phyloP scores from a whole-genome alignment of 2,329 filamentous ascomycete species.

The Fusarium brachygibbosum region DNA sequence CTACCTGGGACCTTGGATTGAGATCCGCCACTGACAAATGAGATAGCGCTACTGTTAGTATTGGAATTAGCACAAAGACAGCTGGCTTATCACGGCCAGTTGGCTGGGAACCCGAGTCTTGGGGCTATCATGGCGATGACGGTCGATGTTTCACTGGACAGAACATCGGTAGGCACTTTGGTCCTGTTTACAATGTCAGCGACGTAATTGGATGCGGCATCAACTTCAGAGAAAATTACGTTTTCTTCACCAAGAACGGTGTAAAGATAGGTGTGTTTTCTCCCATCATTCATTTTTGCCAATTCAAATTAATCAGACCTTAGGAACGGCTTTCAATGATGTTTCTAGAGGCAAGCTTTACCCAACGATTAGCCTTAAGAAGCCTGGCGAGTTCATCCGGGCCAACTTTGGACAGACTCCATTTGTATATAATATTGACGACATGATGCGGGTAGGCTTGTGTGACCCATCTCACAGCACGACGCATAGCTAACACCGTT shows the following conservation, averaged over 20 bases:
- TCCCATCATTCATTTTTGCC: background rate
- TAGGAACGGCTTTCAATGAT: constrained; percentile 77
- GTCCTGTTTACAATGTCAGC: constrained; percentile 66
- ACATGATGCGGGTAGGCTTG: constrained; percentile 77
- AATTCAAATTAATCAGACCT: constrained; percentile 44
- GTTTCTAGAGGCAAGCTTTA: constrained; percentile 74
- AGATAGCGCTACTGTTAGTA: constrained; percentile 69
- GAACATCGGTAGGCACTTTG: constrained; percentile 69
- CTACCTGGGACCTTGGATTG: background rate
- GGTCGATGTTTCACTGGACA: constrained; percentile 71
- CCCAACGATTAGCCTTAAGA: constrained; percentile 75
- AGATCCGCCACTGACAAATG: constrained; percentile 11
- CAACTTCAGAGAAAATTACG: constrained; percentile 73
- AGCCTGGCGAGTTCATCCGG: constrained; percentile 70
- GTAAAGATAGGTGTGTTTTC: constrained; percentile 63
- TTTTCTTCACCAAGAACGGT: constrained; percentile 79
- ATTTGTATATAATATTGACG: constrained; percentile 93
- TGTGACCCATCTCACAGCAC: background rate
- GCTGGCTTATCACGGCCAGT: constrained; percentile 69
- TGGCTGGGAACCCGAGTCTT: constrained; percentile 77
- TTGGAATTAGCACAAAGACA: constrained; percentile 71
- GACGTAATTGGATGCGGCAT: constrained; percentile 76
- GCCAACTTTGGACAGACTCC: constrained; percentile 79
- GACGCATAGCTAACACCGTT: constrained; percentile 29
- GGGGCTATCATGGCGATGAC: constrained; percentile 78